A percentile compares a stretch with the other conserved stretches of the same genome.
phyloP scores from a whole-genome alignment of 306 rosid species.

The Citrullus amarus region DNA sequence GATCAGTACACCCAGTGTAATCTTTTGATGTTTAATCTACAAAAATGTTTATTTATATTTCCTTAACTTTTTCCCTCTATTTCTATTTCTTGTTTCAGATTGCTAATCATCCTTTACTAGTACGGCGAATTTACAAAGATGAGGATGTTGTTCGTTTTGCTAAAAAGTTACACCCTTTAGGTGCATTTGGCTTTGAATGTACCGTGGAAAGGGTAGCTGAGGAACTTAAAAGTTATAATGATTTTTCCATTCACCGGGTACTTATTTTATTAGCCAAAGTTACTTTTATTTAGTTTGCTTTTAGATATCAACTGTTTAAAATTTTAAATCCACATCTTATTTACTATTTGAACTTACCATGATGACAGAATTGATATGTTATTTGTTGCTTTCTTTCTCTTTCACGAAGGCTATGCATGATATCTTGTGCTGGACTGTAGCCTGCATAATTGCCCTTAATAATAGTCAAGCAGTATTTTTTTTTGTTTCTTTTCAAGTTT shows the following conservation, averaged over 20 bases:
- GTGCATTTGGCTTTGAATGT: constrained; percentile 96
- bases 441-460: not conserved
- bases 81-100: constrained; percentile 38
- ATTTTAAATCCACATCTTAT: not conserved
- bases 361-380: not conserved
- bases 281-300: not conserved
- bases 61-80: not conserved
- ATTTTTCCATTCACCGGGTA: constrained; percentile 91
- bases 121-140: constrained; percentile 74
- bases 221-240: constrained; percentile 73
- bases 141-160: constrained; percentile 87
- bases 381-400: not conserved
- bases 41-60: not conserved
- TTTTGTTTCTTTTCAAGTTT: not conserved
- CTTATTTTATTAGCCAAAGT: not conserved
- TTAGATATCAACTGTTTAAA: not conserved
- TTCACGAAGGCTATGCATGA: not conserved
- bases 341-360: not conserved
- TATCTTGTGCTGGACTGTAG: not conserved
- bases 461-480: not conserved
- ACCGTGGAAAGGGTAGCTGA: constrained; percentile 70
- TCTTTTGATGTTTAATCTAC: not conserved
- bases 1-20: not conserved
- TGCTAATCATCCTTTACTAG: constrained; percentile 92
- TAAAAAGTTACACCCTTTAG: constrained; percentile 58